Base-by-base conservation (phyloP, 2,329 filamentous ascomycete genomes). In the Aspergillus sojae region DNA sequence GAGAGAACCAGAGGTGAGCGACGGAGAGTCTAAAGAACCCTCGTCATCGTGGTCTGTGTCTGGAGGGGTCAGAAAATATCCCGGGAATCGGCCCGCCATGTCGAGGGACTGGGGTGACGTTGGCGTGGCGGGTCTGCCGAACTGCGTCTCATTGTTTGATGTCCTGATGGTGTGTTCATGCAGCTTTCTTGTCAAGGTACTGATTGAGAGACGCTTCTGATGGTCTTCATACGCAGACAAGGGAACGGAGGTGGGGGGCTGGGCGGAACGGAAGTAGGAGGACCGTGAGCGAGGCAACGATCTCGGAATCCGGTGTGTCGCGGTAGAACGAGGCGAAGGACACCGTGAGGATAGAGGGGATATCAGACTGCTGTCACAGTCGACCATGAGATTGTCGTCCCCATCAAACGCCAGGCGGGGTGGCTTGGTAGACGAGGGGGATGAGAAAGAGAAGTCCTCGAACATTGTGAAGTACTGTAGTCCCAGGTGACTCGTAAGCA, bases 1-100 rank as follows among this genome's bases (percentile, higher is more conserved):
- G 68, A 87, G 87, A 2, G 69, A 63, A 1, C 64, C 80, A 63
- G 84, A 88, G 69, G 83, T 87, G 70, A 84, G 94, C 62, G 78
- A 82, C 5, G 81, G 81, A 55, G 88, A 90, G 74, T 82, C 82
- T 65, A 68, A 70, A 34, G 69, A 72, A 48, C 72, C 71, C 45
- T 77, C 74, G n/a, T 77, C 75, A 53, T 78, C 75, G n/a, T 74
- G 74, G 64, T 78, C 77, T 23, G 75, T 78, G 62, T 77, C 76
- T 7, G 77, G 76, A 4, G 76, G 75, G 1, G 77, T 79, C 23
- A 79, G 68, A 63, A 78, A 67, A 50, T 75, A 76, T 28, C 69
- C 71, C 19, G 69, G 54, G 59, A 70, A 67, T 50, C 45, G 61
- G 50, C 21, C 56, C 34, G 43, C 61, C 57, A 26, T 46, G 62